Conservation (phyloP, 1,139 yeast genomes). For the Saccharomycopsis phalli region DNA sequence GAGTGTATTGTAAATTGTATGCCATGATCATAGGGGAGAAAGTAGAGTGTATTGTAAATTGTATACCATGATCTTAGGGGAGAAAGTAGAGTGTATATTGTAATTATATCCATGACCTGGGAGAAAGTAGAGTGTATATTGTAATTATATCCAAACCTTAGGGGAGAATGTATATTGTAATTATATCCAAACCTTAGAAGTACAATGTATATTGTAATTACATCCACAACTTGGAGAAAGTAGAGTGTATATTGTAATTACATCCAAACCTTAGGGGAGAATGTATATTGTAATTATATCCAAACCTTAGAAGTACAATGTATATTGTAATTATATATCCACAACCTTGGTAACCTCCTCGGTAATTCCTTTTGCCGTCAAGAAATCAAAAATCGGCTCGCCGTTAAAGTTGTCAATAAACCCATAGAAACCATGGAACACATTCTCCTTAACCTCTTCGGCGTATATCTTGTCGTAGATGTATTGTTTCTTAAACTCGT, state of each 20-base stretch:
- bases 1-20: neutral
- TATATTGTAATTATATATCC: no score
- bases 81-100: neutral
- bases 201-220: no score
- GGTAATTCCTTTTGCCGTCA: slow-evolving; percentile 55
- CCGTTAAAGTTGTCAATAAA: slow-evolving; percentile 72
- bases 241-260: neutral
- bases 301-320: no score
- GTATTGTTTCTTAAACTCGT: slow-evolving; percentile 75
- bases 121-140: slow-evolving; percentile 19
- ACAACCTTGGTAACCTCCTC: no score
- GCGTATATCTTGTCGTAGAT: slow-evolving; percentile 84
- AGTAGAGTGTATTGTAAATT: slow-evolving; percentile 19
- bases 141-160: neutral
- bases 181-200: no score
- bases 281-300: no score
- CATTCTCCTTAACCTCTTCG: slow-evolving; percentile 33
- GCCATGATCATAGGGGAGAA: slow-evolving; percentile 17
- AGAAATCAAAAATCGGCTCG: slow-evolving; percentile 57
- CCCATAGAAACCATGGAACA: slow-evolving; percentile 80
- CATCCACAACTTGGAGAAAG: neutral
- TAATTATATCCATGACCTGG: neutral
- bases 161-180: no score
- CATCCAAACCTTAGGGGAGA: neutral
- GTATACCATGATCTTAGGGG: neutral